These are phyloP conservation scores for Nakazawaea anatomiae DNA, from an alignment of 805 yeast genomes.

Conservation along the genomic window DNA sequence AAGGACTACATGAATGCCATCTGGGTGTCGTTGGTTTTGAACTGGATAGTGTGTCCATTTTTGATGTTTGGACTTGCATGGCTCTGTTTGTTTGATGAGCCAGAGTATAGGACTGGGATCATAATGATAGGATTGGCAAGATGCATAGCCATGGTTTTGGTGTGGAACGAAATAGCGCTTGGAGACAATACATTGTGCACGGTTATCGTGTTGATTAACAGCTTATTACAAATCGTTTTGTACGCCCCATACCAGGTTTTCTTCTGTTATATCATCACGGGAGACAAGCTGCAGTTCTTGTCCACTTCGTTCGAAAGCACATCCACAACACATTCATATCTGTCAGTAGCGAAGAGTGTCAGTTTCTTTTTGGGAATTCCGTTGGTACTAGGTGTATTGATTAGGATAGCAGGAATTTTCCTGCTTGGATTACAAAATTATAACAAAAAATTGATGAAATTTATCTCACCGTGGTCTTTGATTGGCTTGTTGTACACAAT, in stretches of 20 bases:
- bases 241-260: conserved; percentile 48
- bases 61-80: conserved; percentile 53
- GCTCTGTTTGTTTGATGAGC: conserved; percentile 40
- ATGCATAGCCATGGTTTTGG: conserved; percentile 57
- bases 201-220: conserved; percentile 43
- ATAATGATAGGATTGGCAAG: conserved; percentile 55
- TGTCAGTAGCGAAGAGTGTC: conserved; percentile 41
- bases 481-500: conserved; percentile 48
- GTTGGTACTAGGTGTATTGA: conserved; percentile 35
- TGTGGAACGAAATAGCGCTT: conserved; percentile 51
- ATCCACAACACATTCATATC: conserved; percentile 16
- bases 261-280: conserved; percentile 38
- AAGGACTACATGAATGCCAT: conserved; percentile 24
- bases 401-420: conserved; percentile 25
- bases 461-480: conserved; percentile 43
- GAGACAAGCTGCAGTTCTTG: conserved; percentile 6
- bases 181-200: conserved; percentile 50
- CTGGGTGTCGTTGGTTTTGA: conserved; percentile 34
- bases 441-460: conserved; percentile 30
- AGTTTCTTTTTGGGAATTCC: conserved; percentile 52
- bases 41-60: conserved; percentile 54
- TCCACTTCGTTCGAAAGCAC: not conserved
- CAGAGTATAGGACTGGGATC: conserved; percentile 47
- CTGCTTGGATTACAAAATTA: conserved; percentile 27
- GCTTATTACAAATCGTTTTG: conserved; percentile 42